Conservation (phyloP, 768 basidiomycete species). For the Trametes meyenii region DNA sequence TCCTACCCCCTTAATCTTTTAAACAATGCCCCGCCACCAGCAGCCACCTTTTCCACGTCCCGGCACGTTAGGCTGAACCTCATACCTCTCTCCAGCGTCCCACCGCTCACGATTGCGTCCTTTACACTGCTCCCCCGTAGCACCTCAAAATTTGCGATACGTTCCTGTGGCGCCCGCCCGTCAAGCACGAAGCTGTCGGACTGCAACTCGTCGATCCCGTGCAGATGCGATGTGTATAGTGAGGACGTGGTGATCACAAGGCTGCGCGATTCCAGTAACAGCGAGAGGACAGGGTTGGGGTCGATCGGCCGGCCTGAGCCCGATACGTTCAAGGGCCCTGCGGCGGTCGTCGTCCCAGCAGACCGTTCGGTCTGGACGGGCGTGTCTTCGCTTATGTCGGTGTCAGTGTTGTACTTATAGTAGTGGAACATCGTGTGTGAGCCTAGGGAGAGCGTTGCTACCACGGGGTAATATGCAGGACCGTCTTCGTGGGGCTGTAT, state of each 20-base stretch:
- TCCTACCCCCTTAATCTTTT: conserved; percentile 8
- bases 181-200: conserved; percentile 46
- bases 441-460: conserved; percentile 88
- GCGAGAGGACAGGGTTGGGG: conserved; percentile 62
- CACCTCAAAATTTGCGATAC: conserved; percentile 61
- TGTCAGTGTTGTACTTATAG: conserved; percentile 56
- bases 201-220: conserved; percentile 70
- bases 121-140: conserved; percentile 46
- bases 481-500: conserved; percentile 91
- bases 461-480: conserved; percentile 82
- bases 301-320: conserved; percentile 59
- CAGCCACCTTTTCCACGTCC: conserved; percentile 68
- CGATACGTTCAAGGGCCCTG: conserved; percentile 8
- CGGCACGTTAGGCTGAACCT: conserved; percentile 88
- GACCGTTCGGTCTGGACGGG: conserved; percentile 7
- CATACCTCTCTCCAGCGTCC: conserved; percentile 54
- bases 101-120: conserved; percentile 49
- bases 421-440: conserved; percentile 86
- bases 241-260: conserved; percentile 72
- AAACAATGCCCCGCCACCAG: conserved; percentile 18
- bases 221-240: conserved; percentile 74
- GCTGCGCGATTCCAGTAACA: conserved; percentile 86
- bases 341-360: conserved; percentile 1
- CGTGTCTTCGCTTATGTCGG: conserved; percentile 23
- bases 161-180: conserved; percentile 27